A percentile compares a stretch with the other conserved stretches of the same genome.
Evolutionary conservation across 495 filamentous ascomycete species (phyloP).

Genomic region (Annulohypoxylon nitens): DNA sequence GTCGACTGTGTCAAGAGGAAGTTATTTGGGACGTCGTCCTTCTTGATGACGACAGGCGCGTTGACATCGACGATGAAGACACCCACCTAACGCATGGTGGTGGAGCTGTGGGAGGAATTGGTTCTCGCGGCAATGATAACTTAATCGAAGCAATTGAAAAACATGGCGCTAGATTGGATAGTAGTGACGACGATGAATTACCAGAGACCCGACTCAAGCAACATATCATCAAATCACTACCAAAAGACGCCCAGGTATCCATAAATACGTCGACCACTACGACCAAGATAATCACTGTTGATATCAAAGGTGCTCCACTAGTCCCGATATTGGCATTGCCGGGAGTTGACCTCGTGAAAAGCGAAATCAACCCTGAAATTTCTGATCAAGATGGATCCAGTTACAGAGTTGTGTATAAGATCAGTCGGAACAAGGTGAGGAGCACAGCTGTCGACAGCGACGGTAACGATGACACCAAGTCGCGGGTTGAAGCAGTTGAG

Average conservation of each 20-base stretch:
- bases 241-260: constrained; percentile 67
- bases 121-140: constrained; percentile 50
- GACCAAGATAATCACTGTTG: constrained; percentile 78
- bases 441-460: constrained; percentile 55
- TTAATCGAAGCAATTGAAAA: constrained; percentile 65
- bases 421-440: constrained; percentile 56
- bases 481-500: constrained; percentile 47
- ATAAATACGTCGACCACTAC: constrained; percentile 74
- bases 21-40: constrained; percentile 86
- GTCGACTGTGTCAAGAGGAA: constrained; percentile 68
- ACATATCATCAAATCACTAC: constrained; percentile 60
- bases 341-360: constrained; percentile 76
- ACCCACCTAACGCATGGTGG: constrained; percentile 38
- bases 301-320: constrained; percentile 72
- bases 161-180: constrained; percentile 49
- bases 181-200: constrained; percentile 56
- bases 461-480: constrained; percentile 50
- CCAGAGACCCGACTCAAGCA: constrained; percentile 60
- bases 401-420: constrained; percentile 60
- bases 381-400: constrained; percentile 34
- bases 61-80: constrained; percentile 68
- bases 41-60: constrained; percentile 70
- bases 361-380: constrained; percentile 41
- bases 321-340: constrained; percentile 73
- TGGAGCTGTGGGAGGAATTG: constrained; percentile 1